phyloP scores from a whole-genome alignment of 2,329 filamentous ascomycete species.

The Chrysosporium queenslandicum region DNA sequence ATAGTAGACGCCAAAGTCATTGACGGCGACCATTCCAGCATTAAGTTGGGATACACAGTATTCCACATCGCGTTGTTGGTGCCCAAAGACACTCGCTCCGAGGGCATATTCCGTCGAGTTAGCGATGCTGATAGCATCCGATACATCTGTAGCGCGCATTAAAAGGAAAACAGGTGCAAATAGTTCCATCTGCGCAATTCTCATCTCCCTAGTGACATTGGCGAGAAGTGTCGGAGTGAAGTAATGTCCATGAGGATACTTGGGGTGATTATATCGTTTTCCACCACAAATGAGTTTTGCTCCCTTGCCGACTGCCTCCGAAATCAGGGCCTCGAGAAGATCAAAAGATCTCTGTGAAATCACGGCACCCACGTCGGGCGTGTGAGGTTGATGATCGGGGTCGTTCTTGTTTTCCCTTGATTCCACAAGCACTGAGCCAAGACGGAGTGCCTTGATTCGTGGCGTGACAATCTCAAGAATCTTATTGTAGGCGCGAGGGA shows the following conservation, averaged over 20 bases:
- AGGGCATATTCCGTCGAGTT: conserved; percentile 81
- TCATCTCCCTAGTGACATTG: conserved; percentile 80
- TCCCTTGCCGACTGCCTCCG: conserved; percentile 65
- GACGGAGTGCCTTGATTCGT: conserved; percentile 61
- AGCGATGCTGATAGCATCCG: conserved; percentile 63
- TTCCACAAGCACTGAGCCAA: conserved; percentile 59
- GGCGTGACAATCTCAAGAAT: conserved; percentile 62
- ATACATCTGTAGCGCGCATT: conserved; percentile 59
- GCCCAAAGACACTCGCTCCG: conserved; percentile 78
- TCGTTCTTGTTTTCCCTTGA: conserved; percentile 21
- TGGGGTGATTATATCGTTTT: conserved; percentile 58
- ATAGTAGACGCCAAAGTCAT: conserved; percentile 91
- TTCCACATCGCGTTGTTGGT: conserved; percentile 51
- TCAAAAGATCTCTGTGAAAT: conserved; percentile 69
- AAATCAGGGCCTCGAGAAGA: conserved; percentile 65
- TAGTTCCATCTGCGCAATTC: conserved; percentile 78
- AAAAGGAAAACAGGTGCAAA: conserved; percentile 86
- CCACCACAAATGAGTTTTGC: conserved; percentile 77
- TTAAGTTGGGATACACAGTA: conserved; percentile 58
- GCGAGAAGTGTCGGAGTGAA: conserved; percentile 82
- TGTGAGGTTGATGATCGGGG: conserved; percentile 19
- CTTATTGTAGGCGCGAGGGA: conserved; percentile 62
- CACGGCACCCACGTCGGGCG: conserved; percentile 73
- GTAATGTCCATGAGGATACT: conserved; percentile 72
- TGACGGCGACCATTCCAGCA: conserved; percentile 85